These are phyloP conservation scores for Fraxinus angustifolia DNA, from an alignment of 305 asterid species.

Conservation along the genomic window DNA sequence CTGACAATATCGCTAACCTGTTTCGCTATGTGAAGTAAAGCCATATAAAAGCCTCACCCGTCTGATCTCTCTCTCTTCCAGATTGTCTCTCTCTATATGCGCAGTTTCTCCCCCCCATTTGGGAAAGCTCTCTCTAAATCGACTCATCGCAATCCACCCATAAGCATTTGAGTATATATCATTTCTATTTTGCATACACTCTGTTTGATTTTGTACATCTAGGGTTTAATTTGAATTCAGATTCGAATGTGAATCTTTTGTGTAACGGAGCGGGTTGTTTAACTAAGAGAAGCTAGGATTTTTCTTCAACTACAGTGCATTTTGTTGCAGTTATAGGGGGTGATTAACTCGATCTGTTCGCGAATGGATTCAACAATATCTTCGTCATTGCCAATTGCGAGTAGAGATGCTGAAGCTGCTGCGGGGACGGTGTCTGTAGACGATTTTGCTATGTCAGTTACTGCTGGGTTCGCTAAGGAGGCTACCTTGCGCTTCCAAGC, in stretches of 20 bases:
- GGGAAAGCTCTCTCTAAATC: constrained; percentile 21
- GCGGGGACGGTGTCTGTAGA: constrained; percentile 20
- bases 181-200: background rate
- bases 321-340: background rate
- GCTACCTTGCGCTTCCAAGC: constrained; percentile 75
- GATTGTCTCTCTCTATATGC: constrained; percentile 27
- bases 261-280: background rate
- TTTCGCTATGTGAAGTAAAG: background rate
- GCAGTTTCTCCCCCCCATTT: constrained; percentile 22
- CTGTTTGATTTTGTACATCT: constrained; percentile 19
- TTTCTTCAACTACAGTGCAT: constrained; percentile 17
- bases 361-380: constrained; percentile 43
- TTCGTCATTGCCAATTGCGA: constrained; percentile 43
- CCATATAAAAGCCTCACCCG: background rate
- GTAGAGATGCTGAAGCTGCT: constrained; percentile 36
- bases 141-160: constrained; percentile 24
- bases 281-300: constrained; percentile 15
- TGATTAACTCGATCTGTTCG: constrained; percentile 30
- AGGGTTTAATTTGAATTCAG: constrained; percentile 45
- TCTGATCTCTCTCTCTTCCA: background rate
- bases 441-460: constrained; percentile 54
- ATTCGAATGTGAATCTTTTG: constrained; percentile 31
- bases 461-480: constrained; percentile 77
- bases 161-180: constrained; percentile 1
- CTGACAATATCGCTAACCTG: background rate